phyloP scores from a whole-genome alignment of 2,329 filamentous ascomycete species.

The Aspergillus eucalypticola region DNA sequence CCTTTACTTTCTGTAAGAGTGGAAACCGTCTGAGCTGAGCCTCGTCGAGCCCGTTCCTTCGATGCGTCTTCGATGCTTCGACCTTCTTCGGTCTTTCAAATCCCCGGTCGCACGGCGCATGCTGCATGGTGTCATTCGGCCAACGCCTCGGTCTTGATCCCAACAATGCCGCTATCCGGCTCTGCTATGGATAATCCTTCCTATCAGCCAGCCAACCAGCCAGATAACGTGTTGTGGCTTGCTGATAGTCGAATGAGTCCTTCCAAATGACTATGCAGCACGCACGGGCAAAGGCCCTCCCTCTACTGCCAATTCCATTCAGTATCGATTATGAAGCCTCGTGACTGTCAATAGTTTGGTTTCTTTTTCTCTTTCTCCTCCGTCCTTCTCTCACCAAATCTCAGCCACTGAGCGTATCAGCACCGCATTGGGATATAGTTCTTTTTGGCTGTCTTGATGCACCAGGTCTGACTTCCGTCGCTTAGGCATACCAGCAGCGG shows the following conservation, averaged over 20 bases:
- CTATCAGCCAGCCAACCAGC: constrained; percentile 13
- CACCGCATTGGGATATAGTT: not conserved
- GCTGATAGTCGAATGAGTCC: constrained; percentile 16
- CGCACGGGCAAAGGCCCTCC: constrained; percentile 17
- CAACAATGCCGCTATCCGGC: constrained; percentile 19
- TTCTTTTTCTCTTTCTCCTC: not conserved
- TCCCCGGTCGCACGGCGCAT: constrained; percentile 6
- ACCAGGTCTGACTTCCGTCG: not conserved
- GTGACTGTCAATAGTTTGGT: constrained; percentile 14
- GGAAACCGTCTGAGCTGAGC: constrained; percentile 14
- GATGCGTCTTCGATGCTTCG: constrained; percentile 35
- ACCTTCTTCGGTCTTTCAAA: constrained; percentile 8
- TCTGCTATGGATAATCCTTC: constrained; percentile 9
- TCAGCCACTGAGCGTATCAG: not conserved
- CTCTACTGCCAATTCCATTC: constrained; percentile 1
- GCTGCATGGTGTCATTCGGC: constrained; percentile 16
- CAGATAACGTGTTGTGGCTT: constrained; percentile 22
- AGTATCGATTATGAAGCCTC: constrained; percentile 11
- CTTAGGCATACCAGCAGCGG: not conserved
- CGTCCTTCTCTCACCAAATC: not conserved
- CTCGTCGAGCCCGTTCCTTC: constrained; percentile 24
- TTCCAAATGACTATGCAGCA: constrained; percentile 9
- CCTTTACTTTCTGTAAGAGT: too few species aligned
- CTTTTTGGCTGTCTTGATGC: not conserved
- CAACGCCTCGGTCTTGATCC: constrained; percentile 19